phyloP scores from a whole-genome alignment of 345 rosid species.

The Toxicodendron radicans region DNA sequence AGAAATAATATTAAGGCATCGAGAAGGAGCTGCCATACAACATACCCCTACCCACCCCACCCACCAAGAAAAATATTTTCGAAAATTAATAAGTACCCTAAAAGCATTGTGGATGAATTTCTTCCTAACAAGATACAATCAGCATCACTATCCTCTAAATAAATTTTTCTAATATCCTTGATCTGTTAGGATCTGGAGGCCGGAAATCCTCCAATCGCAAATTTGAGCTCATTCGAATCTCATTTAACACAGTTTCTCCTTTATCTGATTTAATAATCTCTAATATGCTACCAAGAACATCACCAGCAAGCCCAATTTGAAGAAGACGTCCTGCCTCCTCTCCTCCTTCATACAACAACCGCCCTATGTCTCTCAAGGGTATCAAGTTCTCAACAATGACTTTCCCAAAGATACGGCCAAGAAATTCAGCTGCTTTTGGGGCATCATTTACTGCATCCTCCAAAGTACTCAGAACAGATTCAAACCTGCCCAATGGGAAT shows the following conservation, averaged over 20 bases:
- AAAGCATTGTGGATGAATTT: slow-evolving; percentile 26
- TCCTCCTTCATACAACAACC: slow-evolving; percentile 62
- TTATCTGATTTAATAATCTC: slow-evolving; percentile 56
- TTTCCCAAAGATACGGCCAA: slow-evolving; percentile 66
- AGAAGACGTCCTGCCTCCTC: slow-evolving; percentile 64
- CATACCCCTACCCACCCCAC: background rate
- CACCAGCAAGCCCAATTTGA: slow-evolving; percentile 76
- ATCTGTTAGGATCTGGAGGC: slow-evolving; percentile 53
- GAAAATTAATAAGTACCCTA: slow-evolving; percentile 20
- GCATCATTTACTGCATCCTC: slow-evolving; percentile 94
- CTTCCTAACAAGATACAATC: slow-evolving; percentile 31
- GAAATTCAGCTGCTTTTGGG: slow-evolving; percentile 86
- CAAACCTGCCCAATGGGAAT: slow-evolving; percentile 50
- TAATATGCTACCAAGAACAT: slow-evolving; percentile 72
- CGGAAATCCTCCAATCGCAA: slow-evolving; percentile 69
- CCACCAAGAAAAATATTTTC: slow-evolving; percentile 31
- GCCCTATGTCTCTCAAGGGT: slow-evolving; percentile 55
- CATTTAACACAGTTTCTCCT: slow-evolving; percentile 56
- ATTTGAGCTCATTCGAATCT: slow-evolving; percentile 52
- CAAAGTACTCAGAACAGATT: slow-evolving; percentile 61
- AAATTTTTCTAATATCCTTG: slow-evolving; percentile 71
- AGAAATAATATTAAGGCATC: slow-evolving; percentile 22
- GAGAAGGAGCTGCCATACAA: slow-evolving; percentile 23
- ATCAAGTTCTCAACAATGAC: slow-evolving; percentile 49
- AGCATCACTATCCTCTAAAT: slow-evolving; percentile 54